Conservation (phyloP, 257 asterid genomes). For the Solanum ossicruentum region DNA sequence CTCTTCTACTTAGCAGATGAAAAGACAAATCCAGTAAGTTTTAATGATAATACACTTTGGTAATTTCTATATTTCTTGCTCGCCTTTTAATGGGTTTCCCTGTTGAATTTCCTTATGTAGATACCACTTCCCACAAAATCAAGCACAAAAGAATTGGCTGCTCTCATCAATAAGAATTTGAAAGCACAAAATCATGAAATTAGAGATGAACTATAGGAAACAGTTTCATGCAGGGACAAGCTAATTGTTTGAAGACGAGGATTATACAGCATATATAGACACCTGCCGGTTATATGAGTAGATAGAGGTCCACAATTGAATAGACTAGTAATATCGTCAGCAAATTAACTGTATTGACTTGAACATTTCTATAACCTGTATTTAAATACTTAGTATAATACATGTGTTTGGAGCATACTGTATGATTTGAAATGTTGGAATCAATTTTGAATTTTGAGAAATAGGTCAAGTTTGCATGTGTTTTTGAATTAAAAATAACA, state of each 20-base stretch:
- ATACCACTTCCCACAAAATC: constrained; percentile 52
- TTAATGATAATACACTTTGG: background rate
- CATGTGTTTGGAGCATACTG: background rate
- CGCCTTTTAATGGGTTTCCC: background rate
- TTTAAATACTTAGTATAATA: background rate
- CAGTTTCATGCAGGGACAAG: background rate
- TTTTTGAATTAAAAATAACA: background rate
- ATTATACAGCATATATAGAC: background rate
- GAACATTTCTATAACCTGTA: background rate
- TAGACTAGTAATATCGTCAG: background rate
- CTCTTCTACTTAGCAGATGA: constrained; percentile 65
- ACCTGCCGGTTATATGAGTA: background rate
- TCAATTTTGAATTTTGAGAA: too few relatives aligned
- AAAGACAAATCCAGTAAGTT: constrained; percentile 56
- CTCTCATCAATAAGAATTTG: constrained; percentile 55
- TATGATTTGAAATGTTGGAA: background rate
- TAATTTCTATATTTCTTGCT: background rate
- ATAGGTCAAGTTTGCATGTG: background rate
- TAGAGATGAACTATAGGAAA: constrained; percentile 70
- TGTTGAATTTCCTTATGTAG: constrained; percentile 17
- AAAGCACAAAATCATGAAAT: constrained; percentile 29
- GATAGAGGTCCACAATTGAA: background rate
- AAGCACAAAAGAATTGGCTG: constrained; percentile 59
- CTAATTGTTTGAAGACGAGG: background rate
- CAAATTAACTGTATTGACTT: background rate